Evolutionary conservation across 805 yeast genomes (phyloP).

Genomic region (Metschnikowia sp.): DNA sequence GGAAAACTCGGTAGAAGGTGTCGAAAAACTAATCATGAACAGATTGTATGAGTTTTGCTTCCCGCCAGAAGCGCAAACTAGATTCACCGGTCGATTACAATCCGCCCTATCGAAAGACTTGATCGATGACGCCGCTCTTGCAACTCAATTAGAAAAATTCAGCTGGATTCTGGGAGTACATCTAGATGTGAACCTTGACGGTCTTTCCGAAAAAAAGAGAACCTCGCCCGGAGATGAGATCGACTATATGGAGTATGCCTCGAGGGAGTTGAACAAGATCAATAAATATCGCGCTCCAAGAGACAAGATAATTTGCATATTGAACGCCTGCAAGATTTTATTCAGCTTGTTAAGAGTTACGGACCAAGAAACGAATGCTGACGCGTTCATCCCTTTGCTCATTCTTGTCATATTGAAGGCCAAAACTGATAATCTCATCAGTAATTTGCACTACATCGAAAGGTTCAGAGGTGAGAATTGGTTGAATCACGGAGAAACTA

Average conservation of each 20-base stretch:
- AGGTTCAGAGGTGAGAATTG: constrained; percentile 74
- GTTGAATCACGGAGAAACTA: constrained; percentile 76
- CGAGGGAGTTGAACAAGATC: constrained; percentile 71
- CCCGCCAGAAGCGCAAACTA: constrained; percentile 63
- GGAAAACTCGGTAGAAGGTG: constrained; percentile 80
- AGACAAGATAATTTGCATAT: constrained; percentile 86
- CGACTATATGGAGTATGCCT: constrained; percentile 58
- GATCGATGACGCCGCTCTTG: constrained; percentile 51
- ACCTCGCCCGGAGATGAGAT: constrained; percentile 12
- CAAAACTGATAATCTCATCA: constrained; percentile 58
- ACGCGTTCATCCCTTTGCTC: constrained; percentile 84
- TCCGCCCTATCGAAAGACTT: constrained; percentile 55
- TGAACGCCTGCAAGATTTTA: constrained; percentile 89
- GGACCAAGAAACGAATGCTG: constrained; percentile 78
- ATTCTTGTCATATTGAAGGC: constrained; percentile 76
- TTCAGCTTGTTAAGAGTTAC: constrained; percentile 79
- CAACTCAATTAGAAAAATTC: constrained; percentile 55
- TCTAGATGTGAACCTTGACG: constrained; percentile 61
- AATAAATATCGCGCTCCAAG: constrained; percentile 88
- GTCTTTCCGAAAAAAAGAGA: constrained; percentile 33
- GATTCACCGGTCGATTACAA: constrained; percentile 4
- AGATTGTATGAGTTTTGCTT: constrained; percentile 74
- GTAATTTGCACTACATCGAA: constrained; percentile 83
- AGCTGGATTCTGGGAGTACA: constrained; percentile 72
- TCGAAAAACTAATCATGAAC: constrained; percentile 91